Evolutionary conservation across 1,284 basidiomycete species (phyloP).

Genomic region (Fomitopsis betulina): DNA sequence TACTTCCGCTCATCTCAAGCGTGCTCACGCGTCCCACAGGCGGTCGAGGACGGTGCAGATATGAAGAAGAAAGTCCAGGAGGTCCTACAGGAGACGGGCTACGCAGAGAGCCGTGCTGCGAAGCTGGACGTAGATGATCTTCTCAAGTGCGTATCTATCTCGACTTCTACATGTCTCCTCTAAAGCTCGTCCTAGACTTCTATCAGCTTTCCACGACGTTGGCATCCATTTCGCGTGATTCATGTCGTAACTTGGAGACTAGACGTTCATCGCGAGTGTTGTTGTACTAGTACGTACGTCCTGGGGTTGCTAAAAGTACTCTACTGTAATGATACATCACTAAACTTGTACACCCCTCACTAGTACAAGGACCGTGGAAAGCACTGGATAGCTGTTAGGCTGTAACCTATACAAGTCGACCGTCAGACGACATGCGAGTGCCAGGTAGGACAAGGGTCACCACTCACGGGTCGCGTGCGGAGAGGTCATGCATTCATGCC

Average conservation of each 20-base stretch:
- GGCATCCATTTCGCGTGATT: conserved; percentile 76
- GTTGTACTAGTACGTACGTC: background rate
- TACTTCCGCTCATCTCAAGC: background rate
- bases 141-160: conserved; percentile 46
- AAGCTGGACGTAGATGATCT: conserved; percentile 83
- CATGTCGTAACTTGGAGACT: background rate
- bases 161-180: background rate
- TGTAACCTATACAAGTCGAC: no score
- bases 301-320: conserved; percentile 6
- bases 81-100: conserved; percentile 65
- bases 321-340: conserved; percentile 4
- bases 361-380: background rate
- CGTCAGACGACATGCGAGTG: background rate
- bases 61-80: conserved; percentile 76
- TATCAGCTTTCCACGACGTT: conserved; percentile 78
- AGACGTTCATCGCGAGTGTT: background rate
- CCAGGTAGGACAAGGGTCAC: background rate
- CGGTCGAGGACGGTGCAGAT: conserved; percentile 64
- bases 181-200: conserved; percentile 35
- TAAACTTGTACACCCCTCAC: background rate
- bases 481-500: background rate
- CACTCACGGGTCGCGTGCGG: background rate
- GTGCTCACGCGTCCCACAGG: conserved; percentile 36
- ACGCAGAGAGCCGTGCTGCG: conserved; percentile 65
- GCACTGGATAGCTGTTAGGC: no score